Conservation (phyloP, 768 basidiomycete species). For the Mycena albidolilacea region DNA sequence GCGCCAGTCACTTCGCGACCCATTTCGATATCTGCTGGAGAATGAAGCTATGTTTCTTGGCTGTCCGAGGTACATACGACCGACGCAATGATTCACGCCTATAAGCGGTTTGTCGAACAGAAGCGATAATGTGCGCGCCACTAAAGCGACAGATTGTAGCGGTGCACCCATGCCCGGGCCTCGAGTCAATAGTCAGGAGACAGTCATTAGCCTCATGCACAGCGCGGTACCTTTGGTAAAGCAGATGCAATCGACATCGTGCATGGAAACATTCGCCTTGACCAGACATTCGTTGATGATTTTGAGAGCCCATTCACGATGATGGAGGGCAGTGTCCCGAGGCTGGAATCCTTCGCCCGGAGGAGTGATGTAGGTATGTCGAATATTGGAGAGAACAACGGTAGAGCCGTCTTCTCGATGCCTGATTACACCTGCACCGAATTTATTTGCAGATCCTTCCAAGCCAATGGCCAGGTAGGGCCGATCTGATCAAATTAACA, state of each 20-base stretch:
- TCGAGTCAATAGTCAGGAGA: conserved; percentile 47
- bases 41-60: background rate
- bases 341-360: conserved; percentile 98
- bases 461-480: conserved; percentile 93
- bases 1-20: conserved; percentile 96
- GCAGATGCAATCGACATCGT: conserved; percentile 94
- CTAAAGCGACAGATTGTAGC: conserved; percentile 92
- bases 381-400: conserved; percentile 89
- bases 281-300: conserved; percentile 85
- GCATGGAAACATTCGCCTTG: conserved; percentile 77
- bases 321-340: conserved; percentile 94
- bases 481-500: conserved; percentile 58
- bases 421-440: conserved; percentile 93
- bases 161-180: conserved; percentile 99
- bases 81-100: conserved; percentile 99
- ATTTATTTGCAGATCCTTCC: conserved; percentile 98
- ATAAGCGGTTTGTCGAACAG: conserved; percentile 93
- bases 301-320: conserved; percentile 91
- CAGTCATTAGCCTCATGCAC: background rate
- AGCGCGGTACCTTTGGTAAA: conserved; percentile 87
- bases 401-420: conserved; percentile 83
- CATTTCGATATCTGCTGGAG: conserved; percentile 93
- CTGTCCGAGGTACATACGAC: conserved; percentile 73
- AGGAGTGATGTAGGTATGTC: conserved; percentile 99
- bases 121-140: conserved; percentile 91